Evolutionary conservation across 495 filamentous ascomycete genomes (phyloP).

Genomic region (Aspergillus ostianus): DNA sequence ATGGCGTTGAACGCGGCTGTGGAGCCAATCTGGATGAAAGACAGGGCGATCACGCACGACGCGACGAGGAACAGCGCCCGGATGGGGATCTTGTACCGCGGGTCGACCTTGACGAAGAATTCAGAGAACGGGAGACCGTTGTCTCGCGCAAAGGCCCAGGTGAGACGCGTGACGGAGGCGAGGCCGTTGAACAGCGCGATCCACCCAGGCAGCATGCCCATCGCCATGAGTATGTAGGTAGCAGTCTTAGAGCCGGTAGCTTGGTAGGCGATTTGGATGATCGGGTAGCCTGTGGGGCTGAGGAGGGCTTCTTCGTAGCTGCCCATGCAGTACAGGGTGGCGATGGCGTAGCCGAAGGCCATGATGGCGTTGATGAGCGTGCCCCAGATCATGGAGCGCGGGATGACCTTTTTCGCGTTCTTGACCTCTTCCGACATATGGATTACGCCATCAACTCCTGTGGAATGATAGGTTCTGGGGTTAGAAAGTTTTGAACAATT

Average conservation of each 20-base stretch:
- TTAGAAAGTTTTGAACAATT: not conserved
- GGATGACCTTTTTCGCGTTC: conserved; percentile 38
- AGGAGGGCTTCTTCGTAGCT: conserved; percentile 33
- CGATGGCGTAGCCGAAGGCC: conserved; percentile 40
- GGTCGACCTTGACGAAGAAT: conserved; percentile 45
- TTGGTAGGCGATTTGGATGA: conserved; percentile 53
- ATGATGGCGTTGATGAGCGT: conserved; percentile 43
- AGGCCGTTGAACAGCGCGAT: conserved; percentile 47
- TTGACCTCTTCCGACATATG: conserved; percentile 48
- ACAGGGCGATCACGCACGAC: conserved; percentile 34
- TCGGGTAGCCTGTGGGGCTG: conserved; percentile 46
- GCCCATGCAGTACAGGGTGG: conserved; percentile 43
- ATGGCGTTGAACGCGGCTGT: conserved; percentile 50
- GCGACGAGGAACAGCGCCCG: conserved; percentile 44
- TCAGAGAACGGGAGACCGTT: conserved; percentile 55
- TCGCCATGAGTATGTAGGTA: conserved; percentile 43
- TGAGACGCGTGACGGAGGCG: conserved; percentile 52
- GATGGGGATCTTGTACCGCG: conserved; percentile 46
- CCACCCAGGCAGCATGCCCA: conserved; percentile 37
- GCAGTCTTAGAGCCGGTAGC: conserved; percentile 44
- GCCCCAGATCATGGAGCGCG: conserved; percentile 39
- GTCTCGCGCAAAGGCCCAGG: conserved; percentile 62
- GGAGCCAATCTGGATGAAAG: conserved; percentile 52
- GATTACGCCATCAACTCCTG: conserved; percentile 35
- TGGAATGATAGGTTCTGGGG: not conserved